These are phyloP conservation scores for Ettlia oleoabundans DNA, from an alignment of 139 green algal species.

Conservation along the genomic window DNA sequence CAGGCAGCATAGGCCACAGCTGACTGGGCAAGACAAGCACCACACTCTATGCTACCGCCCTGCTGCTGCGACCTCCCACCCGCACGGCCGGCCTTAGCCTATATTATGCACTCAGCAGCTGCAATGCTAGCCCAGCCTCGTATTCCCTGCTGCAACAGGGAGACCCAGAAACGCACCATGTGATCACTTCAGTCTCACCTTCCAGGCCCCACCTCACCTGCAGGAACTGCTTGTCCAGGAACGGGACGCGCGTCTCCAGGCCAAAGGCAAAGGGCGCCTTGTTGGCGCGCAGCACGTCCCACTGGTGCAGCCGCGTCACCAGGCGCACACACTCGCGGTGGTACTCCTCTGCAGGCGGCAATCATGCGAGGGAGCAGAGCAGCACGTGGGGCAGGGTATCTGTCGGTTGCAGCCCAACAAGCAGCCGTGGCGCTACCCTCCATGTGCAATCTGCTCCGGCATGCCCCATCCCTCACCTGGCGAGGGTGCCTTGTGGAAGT, in stretches of 20 bases:
- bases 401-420: background rate
- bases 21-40: too few relatives aligned
- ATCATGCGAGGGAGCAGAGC: background rate
- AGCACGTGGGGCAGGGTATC: background rate
- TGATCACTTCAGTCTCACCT: background rate
- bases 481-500: conserved; percentile 96
- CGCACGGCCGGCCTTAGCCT: too few relatives aligned
- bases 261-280: conserved; percentile 96
- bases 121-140: background rate
- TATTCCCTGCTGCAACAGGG: background rate
- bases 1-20: too few relatives aligned
- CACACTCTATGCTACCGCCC: too few relatives aligned
- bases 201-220: conserved; percentile 1
- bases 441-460: too few relatives aligned
- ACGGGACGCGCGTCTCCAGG: conserved; percentile 94
- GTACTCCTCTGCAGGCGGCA: conserved; percentile 77
- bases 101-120: too few relatives aligned
- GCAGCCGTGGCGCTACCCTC: too few relatives aligned
- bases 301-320: conserved; percentile 90
- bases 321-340: conserved; percentile 91
- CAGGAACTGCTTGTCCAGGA: conserved; percentile 94
- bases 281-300: conserved; percentile 96
- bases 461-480: too few relatives aligned
- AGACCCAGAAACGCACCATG: background rate
- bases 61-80: too few relatives aligned